Evolutionary conservation across 2,329 filamentous ascomycete genomes (phyloP), one percentile per base, ranked within the genome.

Genomic region (Juglanconis juglandina): DNA sequence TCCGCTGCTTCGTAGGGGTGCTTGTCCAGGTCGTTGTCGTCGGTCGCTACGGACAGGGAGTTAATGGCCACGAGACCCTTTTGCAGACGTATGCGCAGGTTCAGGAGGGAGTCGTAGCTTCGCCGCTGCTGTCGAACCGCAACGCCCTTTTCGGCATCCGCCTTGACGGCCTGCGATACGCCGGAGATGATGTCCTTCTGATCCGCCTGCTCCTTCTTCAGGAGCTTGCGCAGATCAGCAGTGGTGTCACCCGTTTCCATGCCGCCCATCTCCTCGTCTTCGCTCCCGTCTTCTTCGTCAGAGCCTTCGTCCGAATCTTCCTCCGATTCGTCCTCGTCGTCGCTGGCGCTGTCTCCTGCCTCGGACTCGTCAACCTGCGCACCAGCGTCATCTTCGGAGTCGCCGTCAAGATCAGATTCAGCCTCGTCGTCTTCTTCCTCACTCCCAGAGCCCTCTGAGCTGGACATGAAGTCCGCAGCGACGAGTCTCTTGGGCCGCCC

Each of bases 81-180:
- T 73, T 99, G 96, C 17, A 99, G 77, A 63, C 94, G 90, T 70
- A 99, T 97, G 24, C 95, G 87, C 13, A 92, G 84, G 75, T 96
- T 96, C 37, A 99, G 82, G 1, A 98, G 84, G 0, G 90, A 86
- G 67, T 98, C 94, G 69, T 96, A 99, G 0, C 88, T 86, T 63
- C 88, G 88, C 55, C 92, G 87, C 75, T 99, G 95, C 60, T 87
- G 81, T 68, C 92, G 94, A 42, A 99, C 91, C 0, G 94, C 94
- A 58, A 84, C 77, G 11, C 95, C 95, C 74, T 98, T 98, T 47
- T 88, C 85, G 4, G 89, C 86, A 71, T 98, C 95, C 56, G 86
- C 86, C 69, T 88, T 87, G 56, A 87, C 87, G 1, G 89, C 87
- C 69, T 88, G 80, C 1, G 79, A 77, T 48, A 83, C 73, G 8